phyloP scores from a whole-genome alignment of 129 eudicot species.

The Escallonia herrerae region DNA sequence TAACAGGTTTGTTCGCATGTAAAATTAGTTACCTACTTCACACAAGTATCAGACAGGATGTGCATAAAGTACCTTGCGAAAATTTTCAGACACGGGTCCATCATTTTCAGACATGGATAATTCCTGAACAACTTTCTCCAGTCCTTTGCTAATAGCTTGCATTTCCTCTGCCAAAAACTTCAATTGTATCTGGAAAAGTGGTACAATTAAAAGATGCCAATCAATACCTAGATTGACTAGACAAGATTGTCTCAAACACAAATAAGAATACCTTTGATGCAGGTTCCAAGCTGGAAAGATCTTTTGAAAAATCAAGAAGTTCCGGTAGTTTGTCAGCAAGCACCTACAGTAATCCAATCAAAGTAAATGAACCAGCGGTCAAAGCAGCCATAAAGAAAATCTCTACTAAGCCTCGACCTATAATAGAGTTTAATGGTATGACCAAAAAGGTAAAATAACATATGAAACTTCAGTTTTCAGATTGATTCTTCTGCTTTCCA shows the following conservation, averaged over 20 bases:
- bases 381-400: too few species aligned
- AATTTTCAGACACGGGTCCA: slow-evolving; percentile 63
- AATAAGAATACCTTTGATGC: slow-evolving; percentile 58
- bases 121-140: slow-evolving; percentile 71
- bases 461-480: too few species aligned
- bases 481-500: too few species aligned
- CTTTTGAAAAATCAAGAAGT: slow-evolving; percentile 81
- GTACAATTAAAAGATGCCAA: slow-evolving; percentile 9
- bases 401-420: too few species aligned
- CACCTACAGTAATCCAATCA: slow-evolving; percentile 33
- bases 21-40: neutral
- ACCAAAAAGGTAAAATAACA: too few species aligned
- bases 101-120: slow-evolving; percentile 68
- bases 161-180: slow-evolving; percentile 81
- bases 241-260: neutral
- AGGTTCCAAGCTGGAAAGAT: slow-evolving; percentile 77
- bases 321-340: slow-evolving; percentile 82
- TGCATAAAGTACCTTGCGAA: slow-evolving; percentile 45
- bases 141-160: slow-evolving; percentile 85
- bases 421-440: too few species aligned
- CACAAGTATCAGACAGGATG: neutral
- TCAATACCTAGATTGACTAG: neutral
- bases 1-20: too few species aligned
- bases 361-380: too few species aligned
- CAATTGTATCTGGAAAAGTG: slow-evolving; percentile 53